Evolutionary conservation across 2,329 filamentous ascomycete species (phyloP).

Genomic region (Acrocalymma vagum): DNA sequence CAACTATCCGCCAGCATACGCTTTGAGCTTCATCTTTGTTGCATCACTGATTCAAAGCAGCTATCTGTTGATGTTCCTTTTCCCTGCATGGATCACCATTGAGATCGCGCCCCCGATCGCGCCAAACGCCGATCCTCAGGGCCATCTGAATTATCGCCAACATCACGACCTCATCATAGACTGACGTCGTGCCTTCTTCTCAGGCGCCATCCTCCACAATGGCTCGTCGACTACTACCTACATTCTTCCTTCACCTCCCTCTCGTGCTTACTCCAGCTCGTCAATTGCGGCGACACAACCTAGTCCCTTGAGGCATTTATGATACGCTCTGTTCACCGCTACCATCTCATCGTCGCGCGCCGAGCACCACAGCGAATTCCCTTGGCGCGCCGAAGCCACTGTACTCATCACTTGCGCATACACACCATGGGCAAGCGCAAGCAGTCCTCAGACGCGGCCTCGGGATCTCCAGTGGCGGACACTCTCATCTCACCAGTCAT

Average conservation of each 20-base stretch:
- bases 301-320: constrained; percentile 32
- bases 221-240: not conserved
- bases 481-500: constrained; percentile 19
- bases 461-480: constrained; percentile 16
- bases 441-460: constrained; percentile 31
- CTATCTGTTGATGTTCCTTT: too few species aligned
- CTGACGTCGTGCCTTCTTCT: too few species aligned
- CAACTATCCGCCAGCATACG: too few species aligned
- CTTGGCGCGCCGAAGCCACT: constrained; percentile 15
- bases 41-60: too few species aligned
- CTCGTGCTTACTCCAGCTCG: not conserved
- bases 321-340: constrained; percentile 31
- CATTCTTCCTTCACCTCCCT: not conserved
- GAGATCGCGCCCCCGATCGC: too few species aligned
- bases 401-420: constrained; percentile 8
- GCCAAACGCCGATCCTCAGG: too few species aligned
- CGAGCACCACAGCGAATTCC: constrained; percentile 24
- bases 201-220: not conserved
- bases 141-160: too few species aligned
- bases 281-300: constrained; percentile 10
- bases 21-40: too few species aligned
- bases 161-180: too few species aligned
- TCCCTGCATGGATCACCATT: too few species aligned
- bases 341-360: constrained; percentile 26
- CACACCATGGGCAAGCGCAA: constrained; percentile 42